phyloP scores from a whole-genome alignment of 805 yeast species.

The Nakazawaea siamensis region DNA sequence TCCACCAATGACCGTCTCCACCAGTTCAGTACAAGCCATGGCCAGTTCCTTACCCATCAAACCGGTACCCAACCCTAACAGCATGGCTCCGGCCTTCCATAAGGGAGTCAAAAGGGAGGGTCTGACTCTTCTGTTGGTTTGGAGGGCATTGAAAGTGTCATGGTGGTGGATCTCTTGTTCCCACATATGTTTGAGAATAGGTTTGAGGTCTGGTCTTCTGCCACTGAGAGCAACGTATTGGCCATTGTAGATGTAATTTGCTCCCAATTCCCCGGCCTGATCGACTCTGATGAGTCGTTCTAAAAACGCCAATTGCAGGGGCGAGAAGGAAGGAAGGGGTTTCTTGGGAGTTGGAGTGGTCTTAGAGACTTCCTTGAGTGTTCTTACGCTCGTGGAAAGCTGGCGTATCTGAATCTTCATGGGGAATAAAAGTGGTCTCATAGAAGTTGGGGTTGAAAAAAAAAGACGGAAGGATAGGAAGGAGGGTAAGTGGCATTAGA shows the following conservation, averaged over 20 bases:
- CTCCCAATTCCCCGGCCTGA: conserved; percentile 98
- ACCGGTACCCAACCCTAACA: conserved; percentile 84
- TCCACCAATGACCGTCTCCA: conserved; percentile 94
- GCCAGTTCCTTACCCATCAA: conserved; percentile 89
- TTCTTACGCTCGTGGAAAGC: too few species aligned
- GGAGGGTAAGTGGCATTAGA: too few species aligned
- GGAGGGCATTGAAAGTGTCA: conserved; percentile 72
- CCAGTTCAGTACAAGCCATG: conserved; percentile 99
- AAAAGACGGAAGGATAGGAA: too few species aligned
- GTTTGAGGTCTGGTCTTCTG: conserved; percentile 67
- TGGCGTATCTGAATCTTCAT: too few species aligned
- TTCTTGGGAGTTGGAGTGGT: neutral
- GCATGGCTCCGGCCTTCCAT: conserved; percentile 88
- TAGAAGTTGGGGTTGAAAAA: too few species aligned
- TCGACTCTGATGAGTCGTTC: conserved; percentile 82
- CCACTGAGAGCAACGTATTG: conserved; percentile 71
- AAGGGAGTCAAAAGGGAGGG: conserved; percentile 88
- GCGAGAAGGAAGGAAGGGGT: conserved; percentile 7
- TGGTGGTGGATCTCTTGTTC: conserved; percentile 94
- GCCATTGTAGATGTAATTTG: conserved; percentile 87
- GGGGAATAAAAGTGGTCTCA: too few species aligned
- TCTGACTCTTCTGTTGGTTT: conserved; percentile 69
- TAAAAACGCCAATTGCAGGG: conserved; percentile 61
- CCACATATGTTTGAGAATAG: conserved; percentile 92
- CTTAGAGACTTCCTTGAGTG: too few species aligned